Percentiles rank a stretch among this genome's conserved stretches.
These are phyloP conservation scores for Fusarium subglutinans DNA, from an alignment of 2,329 filamentous ascomycete genomes.

Conservation along the genomic window DNA sequence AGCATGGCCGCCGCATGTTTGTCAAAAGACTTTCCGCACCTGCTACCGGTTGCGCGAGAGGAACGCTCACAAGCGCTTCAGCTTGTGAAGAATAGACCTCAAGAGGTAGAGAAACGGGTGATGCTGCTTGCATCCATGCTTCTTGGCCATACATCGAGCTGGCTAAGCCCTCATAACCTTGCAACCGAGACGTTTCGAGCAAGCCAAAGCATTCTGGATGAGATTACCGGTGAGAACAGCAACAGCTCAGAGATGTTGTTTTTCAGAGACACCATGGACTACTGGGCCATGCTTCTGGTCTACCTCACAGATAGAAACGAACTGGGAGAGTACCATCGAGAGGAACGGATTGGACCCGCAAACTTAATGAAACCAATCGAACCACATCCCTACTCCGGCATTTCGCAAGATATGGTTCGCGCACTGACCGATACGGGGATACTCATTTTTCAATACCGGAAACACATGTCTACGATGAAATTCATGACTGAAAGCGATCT, in stretches of 20 bases:
- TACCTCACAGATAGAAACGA: neutral
- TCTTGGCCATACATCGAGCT: neutral
- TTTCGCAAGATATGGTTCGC: neutral
- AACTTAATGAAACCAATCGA: neutral
- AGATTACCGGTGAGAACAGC: neutral
- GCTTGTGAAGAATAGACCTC: neutral
- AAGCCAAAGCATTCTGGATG: neutral
- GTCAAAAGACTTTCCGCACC: neutral
- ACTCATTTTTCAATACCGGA: neutral
- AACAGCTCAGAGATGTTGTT: neutral
- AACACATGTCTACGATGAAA: neutral
- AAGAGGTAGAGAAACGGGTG: neutral
- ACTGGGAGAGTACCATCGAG: neutral
- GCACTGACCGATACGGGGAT: neutral
- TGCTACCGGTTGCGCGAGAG: neutral
- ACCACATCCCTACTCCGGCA: neutral
- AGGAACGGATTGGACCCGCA: neutral
- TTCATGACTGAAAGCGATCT: slow-evolving; percentile 1
- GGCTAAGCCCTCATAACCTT: slow-evolving; percentile 2
- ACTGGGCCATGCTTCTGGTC: slow-evolving; percentile 4
- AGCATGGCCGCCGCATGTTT: slow-evolving; percentile 10
- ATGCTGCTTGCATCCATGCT: neutral
- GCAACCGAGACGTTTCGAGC: neutral
- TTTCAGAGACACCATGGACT: neutral
- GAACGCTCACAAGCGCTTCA: neutral